These are phyloP conservation scores for Carex kokanica DNA, from an alignment of 176 grass and related monocot genomes.

Conservation along the genomic window DNA sequence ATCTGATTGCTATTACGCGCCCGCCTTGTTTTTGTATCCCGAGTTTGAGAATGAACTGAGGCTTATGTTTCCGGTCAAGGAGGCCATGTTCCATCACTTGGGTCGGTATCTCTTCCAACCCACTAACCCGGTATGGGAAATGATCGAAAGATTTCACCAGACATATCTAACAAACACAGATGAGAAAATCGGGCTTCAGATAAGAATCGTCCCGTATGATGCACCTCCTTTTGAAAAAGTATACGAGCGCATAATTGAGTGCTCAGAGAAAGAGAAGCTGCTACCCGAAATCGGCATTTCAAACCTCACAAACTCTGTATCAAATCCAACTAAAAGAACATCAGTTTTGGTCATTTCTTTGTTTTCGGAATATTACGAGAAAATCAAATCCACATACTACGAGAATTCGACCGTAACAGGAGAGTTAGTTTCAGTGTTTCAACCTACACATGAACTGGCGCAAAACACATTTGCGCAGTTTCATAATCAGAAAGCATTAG, in stretches of 20 bases:
- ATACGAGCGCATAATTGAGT: constrained; percentile 11
- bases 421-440: constrained; percentile 47
- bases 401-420: constrained; percentile 42
- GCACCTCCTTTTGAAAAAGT: constrained; percentile 7
- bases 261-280: constrained; percentile 8
- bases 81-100: constrained; percentile 70
- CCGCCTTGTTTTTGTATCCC: constrained; percentile 51
- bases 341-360: constrained; percentile 47
- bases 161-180: constrained; percentile 35
- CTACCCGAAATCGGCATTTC: constrained; percentile 15
- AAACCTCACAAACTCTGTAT: not conserved
- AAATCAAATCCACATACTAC: constrained; percentile 53
- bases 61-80: constrained; percentile 57
- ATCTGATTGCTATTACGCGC: constrained; percentile 69
- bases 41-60: constrained; percentile 46
- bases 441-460: constrained; percentile 63
- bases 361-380: constrained; percentile 37
- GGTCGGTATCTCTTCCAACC: constrained; percentile 68
- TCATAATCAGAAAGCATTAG: constrained; percentile 59
- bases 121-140: constrained; percentile 63
- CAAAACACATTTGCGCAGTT: constrained; percentile 26
- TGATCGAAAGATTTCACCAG: constrained; percentile 38
- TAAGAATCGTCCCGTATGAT: not conserved
- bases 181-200: constrained; percentile 28
- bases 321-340: not conserved